Base-by-base conservation (phyloP, 176 grass and related monocot genomes). In the Oryza glumipatula region DNA sequence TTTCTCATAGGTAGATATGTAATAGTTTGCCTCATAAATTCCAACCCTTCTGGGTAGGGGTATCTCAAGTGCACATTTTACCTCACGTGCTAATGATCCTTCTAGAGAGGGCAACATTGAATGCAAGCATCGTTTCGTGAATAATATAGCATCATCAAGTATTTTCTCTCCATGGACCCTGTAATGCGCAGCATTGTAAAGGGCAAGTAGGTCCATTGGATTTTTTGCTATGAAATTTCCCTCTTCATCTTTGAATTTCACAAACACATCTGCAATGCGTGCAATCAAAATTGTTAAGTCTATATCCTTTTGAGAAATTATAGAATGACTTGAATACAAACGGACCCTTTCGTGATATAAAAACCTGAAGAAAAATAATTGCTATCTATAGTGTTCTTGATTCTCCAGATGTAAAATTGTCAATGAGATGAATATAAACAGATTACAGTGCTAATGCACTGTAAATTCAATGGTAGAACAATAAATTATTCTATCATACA, bases 171-270 rank as follows among this genome's bases (percentile, higher is more conserved):
- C 78, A 4, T 51, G 44, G 10, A 5, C n/a, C 30, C 43, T 14
- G 30, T 49, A 51, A 80, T 80, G 28, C 1, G 78, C 78, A 30
- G 78, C 65, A 51, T 68, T 68, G 11, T 80, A 68, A 22, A 80
- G 44, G 28, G 26, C 68, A 3, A 80, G 19, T 21, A 68, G 19
- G 32, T 80, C 78, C 17, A 10, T 32, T 4, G 77, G 44, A 22
- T 16, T 68, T 32, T 49, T 35, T 0, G 65, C 65, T 33, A 7
- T 9, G 13, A 80, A 68, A 68, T 2, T 68, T 4, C 77, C 77
- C 21, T 68, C 77, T 6, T 35, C 3, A 35, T 15, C 24, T n/a
- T 51, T 68, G 19, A 51, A 80, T 1, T 22, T 80, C 1, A 0
- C 77, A 68, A 80, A 80, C 65, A 80, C 77, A 3, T 49, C 77